Conservation (phyloP, 441 rosid species). For the Populus hybrid region DNA sequence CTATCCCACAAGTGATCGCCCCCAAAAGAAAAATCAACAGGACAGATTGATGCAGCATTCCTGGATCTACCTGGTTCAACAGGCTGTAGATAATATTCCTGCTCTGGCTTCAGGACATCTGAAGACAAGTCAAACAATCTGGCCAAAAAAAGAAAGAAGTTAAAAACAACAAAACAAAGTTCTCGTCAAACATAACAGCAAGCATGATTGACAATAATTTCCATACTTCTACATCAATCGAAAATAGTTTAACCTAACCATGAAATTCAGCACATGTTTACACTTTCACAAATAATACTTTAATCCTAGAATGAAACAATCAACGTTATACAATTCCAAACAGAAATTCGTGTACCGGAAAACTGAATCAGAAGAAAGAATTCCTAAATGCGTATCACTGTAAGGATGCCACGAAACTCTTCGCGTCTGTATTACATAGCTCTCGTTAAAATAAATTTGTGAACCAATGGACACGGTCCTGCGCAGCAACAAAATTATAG, state of each 20-base stretch:
- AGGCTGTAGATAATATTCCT: constrained; percentile 90
- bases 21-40: constrained; percentile 82
- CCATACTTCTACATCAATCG: not conserved
- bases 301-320: not conserved
- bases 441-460: constrained; percentile 54
- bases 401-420: constrained; percentile 87
- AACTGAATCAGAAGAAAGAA: constrained; percentile 90
- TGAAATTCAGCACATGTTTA: not conserved
- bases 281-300: not conserved
- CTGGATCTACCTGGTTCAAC: constrained; percentile 74
- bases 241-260: not conserved
- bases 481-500: constrained; percentile 20
- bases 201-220: not conserved
- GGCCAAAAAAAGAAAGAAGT: constrained; percentile 17
- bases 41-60: constrained; percentile 72
- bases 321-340: not conserved
- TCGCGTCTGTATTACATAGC: constrained; percentile 51
- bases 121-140: constrained; percentile 83
- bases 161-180: not conserved
- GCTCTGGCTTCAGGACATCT: constrained; percentile 75
- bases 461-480: constrained; percentile 79
- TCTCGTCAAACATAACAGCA: not conserved
- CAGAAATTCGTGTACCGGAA: constrained; percentile 53
- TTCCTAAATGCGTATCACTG: constrained; percentile 76
- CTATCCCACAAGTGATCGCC: constrained; percentile 96